Conservation (phyloP, 2,329 filamentous ascomycete species). For the Colletotrichum sp. region DNA sequence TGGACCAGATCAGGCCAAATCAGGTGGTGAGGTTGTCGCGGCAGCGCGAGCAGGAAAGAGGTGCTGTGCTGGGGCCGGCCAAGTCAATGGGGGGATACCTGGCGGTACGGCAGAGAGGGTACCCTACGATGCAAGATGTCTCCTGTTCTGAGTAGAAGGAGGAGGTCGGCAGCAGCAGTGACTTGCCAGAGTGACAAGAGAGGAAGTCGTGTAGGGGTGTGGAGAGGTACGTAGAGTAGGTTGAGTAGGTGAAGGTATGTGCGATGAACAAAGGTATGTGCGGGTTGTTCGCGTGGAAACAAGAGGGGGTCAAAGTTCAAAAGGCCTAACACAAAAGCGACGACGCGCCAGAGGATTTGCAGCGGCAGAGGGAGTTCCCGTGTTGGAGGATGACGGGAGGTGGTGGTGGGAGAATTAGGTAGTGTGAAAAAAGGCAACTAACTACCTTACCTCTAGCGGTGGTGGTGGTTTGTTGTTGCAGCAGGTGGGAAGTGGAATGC, state of each 20-base stretch:
- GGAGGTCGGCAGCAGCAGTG: not conserved
- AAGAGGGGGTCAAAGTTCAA: not conserved
- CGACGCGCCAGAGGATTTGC: not conserved
- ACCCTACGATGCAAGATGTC: not conserved
- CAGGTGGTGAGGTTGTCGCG: constrained; percentile 7
- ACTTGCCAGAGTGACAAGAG: not conserved
- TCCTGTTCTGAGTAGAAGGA: not conserved
- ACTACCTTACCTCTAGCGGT: not conserved
- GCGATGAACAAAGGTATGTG: not conserved
- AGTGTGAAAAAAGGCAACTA: not conserved
- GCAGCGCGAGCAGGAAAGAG: not conserved
- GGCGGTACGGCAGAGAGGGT: not conserved
- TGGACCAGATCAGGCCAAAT: not conserved
- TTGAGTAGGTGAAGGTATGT: not conserved
- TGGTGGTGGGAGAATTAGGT: not conserved
- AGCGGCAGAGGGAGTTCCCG: not conserved
- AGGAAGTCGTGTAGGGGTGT: not conserved
- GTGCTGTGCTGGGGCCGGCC: not conserved
- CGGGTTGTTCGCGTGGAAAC: constrained; percentile 9
- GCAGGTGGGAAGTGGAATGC: not conserved
- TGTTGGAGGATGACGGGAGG: not conserved
- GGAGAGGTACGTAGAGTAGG: not conserved
- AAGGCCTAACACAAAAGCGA: not conserved
- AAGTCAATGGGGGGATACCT: not conserved
- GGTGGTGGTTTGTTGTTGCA: not conserved